Evolutionary conservation across 1,139 yeast genomes (phyloP), one percentile per base, ranked within the genome.

Genomic region (Diutina siamensis): DNA sequence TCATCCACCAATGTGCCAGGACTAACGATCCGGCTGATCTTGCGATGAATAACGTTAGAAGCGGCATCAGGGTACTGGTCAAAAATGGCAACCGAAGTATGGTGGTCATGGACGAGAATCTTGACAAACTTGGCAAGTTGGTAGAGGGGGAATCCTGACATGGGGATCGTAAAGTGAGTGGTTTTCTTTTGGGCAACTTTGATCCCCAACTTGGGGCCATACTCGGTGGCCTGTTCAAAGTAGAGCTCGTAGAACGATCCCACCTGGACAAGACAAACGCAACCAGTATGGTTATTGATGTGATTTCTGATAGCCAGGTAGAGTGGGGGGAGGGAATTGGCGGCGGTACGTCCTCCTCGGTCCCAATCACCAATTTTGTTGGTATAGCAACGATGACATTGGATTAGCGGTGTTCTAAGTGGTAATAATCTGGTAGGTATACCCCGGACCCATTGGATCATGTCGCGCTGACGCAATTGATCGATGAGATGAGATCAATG

Each of bases 1-100:
- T 92, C 97, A 55, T 87, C 96, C 12, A 89, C 75, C 45, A 92
- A 72, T 0, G 97, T 92, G 1, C 99, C 98, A 0, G 97, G 97
- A 0, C 97, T 83, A 1, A 92, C 77, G 7, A 89, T 78, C 44
- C 97, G 68, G 4, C 88, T 74, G 0, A 94, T 77, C 35, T 83
- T 79, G 40, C 99, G 67, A 46, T 74, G 78, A 36, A 80, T 31
- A 18, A 28, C 17, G 3, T 31, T 52, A 17, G 52, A 52, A 17
- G 53, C 51, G 7, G 61, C 54, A 17, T 38, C 42, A 1, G 68
- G 62, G 48, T 66, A 73, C 57, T 88, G 97, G 49, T 88, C 94
- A 18, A 87, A 76, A 18, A 89, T 71, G 0, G 92, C 95, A 0
- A 88, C 97, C 46, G 80, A 82, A 44, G 71, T 72, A 3, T 78